Percentiles rank a stretch among this genome's conserved stretches.
These are phyloP conservation scores for Zoysia pacifica DNA, from an alignment of 176 grass and related monocot species.

Conservation along the genomic window DNA sequence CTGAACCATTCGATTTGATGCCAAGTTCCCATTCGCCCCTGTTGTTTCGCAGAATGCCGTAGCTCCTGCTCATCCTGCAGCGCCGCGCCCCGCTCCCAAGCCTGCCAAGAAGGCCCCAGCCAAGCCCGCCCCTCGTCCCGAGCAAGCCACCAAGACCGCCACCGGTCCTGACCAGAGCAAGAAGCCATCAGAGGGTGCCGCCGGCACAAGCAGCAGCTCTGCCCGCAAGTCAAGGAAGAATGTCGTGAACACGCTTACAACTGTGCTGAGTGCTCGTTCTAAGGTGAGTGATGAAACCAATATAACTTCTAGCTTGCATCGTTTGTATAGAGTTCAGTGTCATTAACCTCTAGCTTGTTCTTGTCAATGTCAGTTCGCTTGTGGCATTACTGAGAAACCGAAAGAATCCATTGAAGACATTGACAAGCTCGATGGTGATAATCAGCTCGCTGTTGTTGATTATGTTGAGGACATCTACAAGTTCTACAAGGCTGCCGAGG, in stretches of 20 bases:
- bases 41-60: conserved; percentile 25
- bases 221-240: conserved; percentile 54
- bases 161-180: conserved; percentile 1
- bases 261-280: conserved; percentile 76
- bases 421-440: conserved; percentile 47
- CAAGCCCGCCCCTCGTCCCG: conserved; percentile 40
- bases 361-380: conserved; percentile 44
- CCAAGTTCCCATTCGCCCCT: background rate
- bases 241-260: conserved; percentile 56
- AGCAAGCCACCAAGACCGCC: conserved; percentile 41
- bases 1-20: background rate
- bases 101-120: conserved; percentile 47
- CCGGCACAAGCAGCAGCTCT: background rate
- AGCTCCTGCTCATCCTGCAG: conserved; percentile 21
- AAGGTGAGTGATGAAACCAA: conserved; percentile 53
- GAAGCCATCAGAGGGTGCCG: conserved; percentile 1
- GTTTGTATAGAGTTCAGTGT: background rate
- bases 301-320: background rate
- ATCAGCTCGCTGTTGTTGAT: conserved; percentile 62
- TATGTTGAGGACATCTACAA: conserved; percentile 71
- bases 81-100: conserved; percentile 29
- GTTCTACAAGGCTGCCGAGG: conserved; percentile 60
- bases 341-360: background rate
- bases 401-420: conserved; percentile 50
- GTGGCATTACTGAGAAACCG: conserved; percentile 41